Base-by-base conservation (phyloP, 306 rosid genomes). In the Vigna unguiculata region DNA sequence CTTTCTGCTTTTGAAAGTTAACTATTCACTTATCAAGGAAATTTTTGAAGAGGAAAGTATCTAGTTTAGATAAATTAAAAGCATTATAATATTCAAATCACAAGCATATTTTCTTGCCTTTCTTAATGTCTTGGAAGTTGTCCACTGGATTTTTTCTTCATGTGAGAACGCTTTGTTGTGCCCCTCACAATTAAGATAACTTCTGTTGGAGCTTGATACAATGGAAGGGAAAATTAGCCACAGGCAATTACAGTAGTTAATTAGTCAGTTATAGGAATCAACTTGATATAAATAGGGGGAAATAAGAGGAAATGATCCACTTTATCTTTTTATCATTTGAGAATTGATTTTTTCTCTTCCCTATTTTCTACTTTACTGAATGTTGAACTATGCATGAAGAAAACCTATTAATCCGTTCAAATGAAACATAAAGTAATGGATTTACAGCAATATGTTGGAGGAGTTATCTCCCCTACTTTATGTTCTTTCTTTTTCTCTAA, bases 1-100 rank as follows among this genome's bases (percentile, higher is more conserved):
- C 61, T 45, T 45, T 41, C 46, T 55, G 15, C 40, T 61, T 57
- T 59, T 57, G 62, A 25, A 46, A 69, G 16, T 66, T 46, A 41
- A 53, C 24, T 51, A 24, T 22, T 71, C n/a, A 51, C 19, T 53
- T 53, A n/a, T 24, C 20, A 52, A 12, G 21, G 20, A 20, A 51
- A 32, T 17, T 14, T 10, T 70, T 21, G 36, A 21, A 45, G 16
- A 22, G 5, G 21, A 45, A 34, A 19, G 63, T 11, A 43, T 20
- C 17, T 14, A 55, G 40, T 22, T 1, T 73, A 32, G 45, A 58
- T 59, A 38, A 43, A 10, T 24, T 46, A 28, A 41, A 15, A 32
- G n/a, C 16, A 58, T 45, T 59, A 12, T 58, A 43, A 11, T 30
- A 74, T 28, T 74, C 78, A 45, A 45, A 41, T 57, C 20, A 36